phyloP scores from a whole-genome alignment of 179 eudicot species.

The Heliamphora pulchella region DNA sequence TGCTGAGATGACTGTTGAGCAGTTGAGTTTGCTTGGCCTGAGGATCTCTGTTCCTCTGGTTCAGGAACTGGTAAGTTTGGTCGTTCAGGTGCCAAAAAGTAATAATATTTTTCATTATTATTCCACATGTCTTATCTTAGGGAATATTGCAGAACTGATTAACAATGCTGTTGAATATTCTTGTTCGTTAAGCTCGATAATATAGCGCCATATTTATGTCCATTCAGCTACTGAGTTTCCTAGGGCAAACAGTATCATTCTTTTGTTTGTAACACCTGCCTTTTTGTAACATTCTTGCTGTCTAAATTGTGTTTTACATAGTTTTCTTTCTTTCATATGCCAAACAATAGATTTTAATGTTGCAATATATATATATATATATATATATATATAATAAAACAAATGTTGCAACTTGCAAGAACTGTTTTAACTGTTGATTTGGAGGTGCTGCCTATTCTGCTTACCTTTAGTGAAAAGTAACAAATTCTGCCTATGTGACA shows the following conservation, averaged over 20 bases:
- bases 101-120: background rate
- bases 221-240: background rate
- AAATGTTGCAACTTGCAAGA: background rate
- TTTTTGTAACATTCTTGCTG: background rate
- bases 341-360: background rate
- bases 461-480: background rate
- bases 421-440: background rate
- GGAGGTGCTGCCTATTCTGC: background rate
- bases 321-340: background rate
- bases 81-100: background rate
- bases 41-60: slow-evolving; percentile 74
- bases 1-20: slow-evolving; percentile 97
- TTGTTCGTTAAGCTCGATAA: background rate
- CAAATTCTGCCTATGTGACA: background rate
- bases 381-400: no score
- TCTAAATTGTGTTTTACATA: background rate
- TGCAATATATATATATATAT: no score
- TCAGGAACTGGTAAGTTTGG: slow-evolving; percentile 71
- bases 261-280: background rate
- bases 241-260: background rate
- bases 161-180: background rate
- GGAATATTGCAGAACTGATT: background rate
- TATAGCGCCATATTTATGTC: background rate
- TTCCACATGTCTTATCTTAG: background rate
- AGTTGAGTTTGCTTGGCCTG: slow-evolving; percentile 78